Conservation (phyloP, 2,329 filamentous ascomycete genomes). For the Colletotrichum sp. region DNA sequence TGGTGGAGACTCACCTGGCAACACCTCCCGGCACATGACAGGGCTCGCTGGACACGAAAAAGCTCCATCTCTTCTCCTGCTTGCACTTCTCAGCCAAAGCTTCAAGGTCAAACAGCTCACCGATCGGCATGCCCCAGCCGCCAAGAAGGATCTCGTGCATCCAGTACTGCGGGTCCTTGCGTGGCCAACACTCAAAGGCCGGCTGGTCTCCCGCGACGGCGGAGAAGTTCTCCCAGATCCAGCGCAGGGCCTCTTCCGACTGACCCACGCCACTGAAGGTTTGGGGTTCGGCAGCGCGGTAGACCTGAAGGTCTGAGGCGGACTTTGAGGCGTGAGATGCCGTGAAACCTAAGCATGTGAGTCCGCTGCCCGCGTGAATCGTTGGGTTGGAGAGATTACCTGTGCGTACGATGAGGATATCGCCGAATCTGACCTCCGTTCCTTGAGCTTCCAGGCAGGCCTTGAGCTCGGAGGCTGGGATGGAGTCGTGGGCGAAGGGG, state of each 20-base stretch:
- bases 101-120: slow-evolving; percentile 46
- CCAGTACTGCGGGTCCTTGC: slow-evolving; percentile 32
- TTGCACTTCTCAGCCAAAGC: slow-evolving; percentile 37
- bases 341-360: slow-evolving; percentile 12
- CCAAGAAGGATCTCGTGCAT: slow-evolving; percentile 47
- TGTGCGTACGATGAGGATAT: slow-evolving; percentile 61
- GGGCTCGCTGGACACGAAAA: slow-evolving; percentile 43
- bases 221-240: slow-evolving; percentile 64
- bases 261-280: slow-evolving; percentile 47
- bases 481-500: slow-evolving; percentile 16
- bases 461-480: slow-evolving; percentile 17
- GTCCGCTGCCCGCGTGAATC: not conserved
- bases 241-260: slow-evolving; percentile 51
- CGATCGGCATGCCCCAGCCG: slow-evolving; percentile 48
- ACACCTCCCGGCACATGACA: slow-evolving; percentile 34
- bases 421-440: slow-evolving; percentile 41
- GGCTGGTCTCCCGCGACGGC: slow-evolving; percentile 63
- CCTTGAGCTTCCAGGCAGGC: slow-evolving; percentile 21
- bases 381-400: slow-evolving; percentile 24
- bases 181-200: slow-evolving; percentile 54
- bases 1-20: slow-evolving; percentile 23
- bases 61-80: slow-evolving; percentile 36
- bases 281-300: slow-evolving; percentile 3
- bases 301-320: slow-evolving; percentile 1
- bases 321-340: slow-evolving; percentile 13